Base-by-base conservation (phyloP, 345 rosid genomes). In the Rhodamnia argentea region DNA sequence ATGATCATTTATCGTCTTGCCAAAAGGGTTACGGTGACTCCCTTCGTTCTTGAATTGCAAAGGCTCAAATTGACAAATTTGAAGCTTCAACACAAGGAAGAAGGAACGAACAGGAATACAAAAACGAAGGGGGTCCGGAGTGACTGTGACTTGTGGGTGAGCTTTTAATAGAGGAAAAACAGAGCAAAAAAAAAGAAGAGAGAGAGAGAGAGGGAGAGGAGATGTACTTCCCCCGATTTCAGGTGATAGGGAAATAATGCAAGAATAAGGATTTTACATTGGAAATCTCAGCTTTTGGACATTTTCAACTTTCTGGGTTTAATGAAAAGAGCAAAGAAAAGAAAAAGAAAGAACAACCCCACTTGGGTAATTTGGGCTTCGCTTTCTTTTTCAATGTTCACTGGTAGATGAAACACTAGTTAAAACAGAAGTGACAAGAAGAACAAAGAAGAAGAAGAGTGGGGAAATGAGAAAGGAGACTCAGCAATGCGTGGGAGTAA, bases 401-500 rank as follows among this genome's bases (percentile, higher is more conserved):
- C 86, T 81, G 51, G 86, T 55, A 86, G 87, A 74, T 60, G 76
- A 32, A 64, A 64, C 44, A 9, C 76, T 50, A 59, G 85, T n/a
- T 15, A 26, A 75, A 84, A 51, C 81, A 60, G 86, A 60, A 55
- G 47, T n/a, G 13, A 52, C 42, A 75, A 84, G 53, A 23, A 22
- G 64, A 37, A 44, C 32, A 52, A 58, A 58, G 85, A 32, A 47
- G 83, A 11, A 44, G 55, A 57, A 70, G 83, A 87, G 88, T 87
- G 87, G 52, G 86, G 76, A 20, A n/a, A 87, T 83, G 50, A 86
- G 86, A 62, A 47, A 82, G 78, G 83, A 74, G 23, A 50, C 26
- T 37, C 75, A 83, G 74, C 87, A 89, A 70, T 84, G 92, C 86
- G 92, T 86, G 88, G 92, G 88, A 92, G 89, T 81, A 86, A 88